Evolutionary conservation across 768 basidiomycete genomes (phyloP).

Genomic region (Mycena maculata): DNA sequence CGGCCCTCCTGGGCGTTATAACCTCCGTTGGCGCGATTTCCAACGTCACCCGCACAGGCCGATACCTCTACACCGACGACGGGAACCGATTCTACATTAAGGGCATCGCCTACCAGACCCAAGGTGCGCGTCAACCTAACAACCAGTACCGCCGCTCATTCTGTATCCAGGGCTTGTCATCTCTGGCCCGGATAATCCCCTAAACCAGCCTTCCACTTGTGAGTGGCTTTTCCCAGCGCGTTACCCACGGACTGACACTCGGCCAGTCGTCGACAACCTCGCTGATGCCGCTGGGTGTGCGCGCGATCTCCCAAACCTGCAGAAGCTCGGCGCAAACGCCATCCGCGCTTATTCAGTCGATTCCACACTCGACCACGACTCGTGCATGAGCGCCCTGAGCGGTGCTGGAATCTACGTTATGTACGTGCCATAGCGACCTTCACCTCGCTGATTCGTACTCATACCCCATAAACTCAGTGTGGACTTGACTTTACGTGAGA

Average conservation of each 20-base stretch:
- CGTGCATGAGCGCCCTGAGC: slow-evolving; percentile 84
- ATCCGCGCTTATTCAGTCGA: slow-evolving; percentile 91
- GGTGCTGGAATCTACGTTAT: slow-evolving; percentile 89
- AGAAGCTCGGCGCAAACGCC: slow-evolving; percentile 81
- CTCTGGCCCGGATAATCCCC: slow-evolving; percentile 15
- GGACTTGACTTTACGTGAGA: slow-evolving; percentile 76
- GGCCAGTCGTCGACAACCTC: slow-evolving; percentile 82
- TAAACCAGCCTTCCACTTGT: slow-evolving; percentile 41
- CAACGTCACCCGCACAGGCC: slow-evolving; percentile 76
- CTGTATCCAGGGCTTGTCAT: slow-evolving; percentile 5
- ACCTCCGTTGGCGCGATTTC: background rate
- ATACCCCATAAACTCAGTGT: slow-evolving; percentile 61
- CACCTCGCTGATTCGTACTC: slow-evolving; percentile 9
- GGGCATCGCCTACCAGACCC: slow-evolving; percentile 86
- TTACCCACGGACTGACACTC: slow-evolving; percentile 52
- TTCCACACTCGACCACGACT: slow-evolving; percentile 84
- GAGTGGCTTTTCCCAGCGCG: slow-evolving; percentile 49
- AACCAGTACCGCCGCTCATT: background rate
- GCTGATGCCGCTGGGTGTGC: slow-evolving; percentile 73
- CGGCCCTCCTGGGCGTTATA: background rate
- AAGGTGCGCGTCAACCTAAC: slow-evolving; percentile 59
- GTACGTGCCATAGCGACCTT: slow-evolving; percentile 58
- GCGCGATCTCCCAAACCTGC: slow-evolving; percentile 83
- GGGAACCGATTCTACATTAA: slow-evolving; percentile 90
- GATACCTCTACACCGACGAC: slow-evolving; percentile 82